Conservation (phyloP, 2,329 filamentous ascomycete species). For the Colletotrichum lini region DNA sequence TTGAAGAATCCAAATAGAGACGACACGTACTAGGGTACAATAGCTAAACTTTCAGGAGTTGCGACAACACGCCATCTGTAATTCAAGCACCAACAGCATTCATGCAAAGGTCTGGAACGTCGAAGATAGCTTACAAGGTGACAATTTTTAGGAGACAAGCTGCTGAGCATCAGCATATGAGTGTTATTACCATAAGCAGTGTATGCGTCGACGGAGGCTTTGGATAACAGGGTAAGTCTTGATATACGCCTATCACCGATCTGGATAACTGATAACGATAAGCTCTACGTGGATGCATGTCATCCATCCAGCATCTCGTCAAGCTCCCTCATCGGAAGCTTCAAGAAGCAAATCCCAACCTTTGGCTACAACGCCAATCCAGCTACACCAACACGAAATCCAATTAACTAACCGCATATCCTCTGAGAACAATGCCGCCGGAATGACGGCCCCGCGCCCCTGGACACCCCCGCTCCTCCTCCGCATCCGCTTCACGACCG, state of each 20-base stretch:
- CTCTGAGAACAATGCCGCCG: constrained; percentile 18
- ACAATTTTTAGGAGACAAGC: too few species aligned
- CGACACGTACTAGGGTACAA: too few species aligned
- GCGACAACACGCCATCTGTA: too few species aligned
- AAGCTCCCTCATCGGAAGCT: neutral
- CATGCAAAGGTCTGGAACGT: too few species aligned
- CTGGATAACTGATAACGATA: constrained; percentile 17
- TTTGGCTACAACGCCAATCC: neutral
- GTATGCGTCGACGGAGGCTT: neutral
- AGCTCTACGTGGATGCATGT: neutral
- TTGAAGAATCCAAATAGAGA: too few species aligned
- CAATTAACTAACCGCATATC: neutral
- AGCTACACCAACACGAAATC: neutral
- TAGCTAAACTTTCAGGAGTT: too few species aligned
- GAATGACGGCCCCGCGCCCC: constrained; percentile 33
- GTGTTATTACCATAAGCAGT: too few species aligned
- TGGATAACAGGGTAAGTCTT: too few species aligned
- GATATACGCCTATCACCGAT: neutral
- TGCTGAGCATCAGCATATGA: too few species aligned
- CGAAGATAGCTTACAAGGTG: too few species aligned
- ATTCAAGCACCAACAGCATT: too few species aligned
- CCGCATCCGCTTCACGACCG: constrained; percentile 91
- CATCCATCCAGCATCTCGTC: neutral
- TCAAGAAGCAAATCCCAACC: neutral
- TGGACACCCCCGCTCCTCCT: constrained; percentile 73